These are phyloP conservation scores for Botryotinia calthae DNA, from an alignment of 2,329 filamentous ascomycete genomes.

Conservation along the genomic window DNA sequence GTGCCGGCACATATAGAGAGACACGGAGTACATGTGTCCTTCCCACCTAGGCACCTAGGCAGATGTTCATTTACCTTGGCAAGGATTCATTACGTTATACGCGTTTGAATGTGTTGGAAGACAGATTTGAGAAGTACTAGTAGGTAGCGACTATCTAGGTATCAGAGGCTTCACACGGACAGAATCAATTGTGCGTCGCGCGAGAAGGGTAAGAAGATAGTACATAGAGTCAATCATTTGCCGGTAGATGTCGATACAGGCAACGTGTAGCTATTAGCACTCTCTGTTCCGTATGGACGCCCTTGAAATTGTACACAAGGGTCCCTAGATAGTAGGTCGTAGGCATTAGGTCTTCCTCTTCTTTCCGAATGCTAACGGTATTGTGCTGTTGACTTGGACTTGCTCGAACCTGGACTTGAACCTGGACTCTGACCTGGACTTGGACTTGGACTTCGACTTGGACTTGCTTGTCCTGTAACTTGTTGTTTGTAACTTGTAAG, in stretches of 20 bases:
- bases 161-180: background rate
- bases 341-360: background rate
- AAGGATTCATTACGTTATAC: background rate
- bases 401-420: too few relatives aligned
- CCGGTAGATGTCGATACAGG: background rate
- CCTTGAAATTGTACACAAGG: background rate
- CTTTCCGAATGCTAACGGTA: background rate
- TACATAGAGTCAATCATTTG: background rate
- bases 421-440: too few relatives aligned
- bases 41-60: background rate
- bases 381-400: background rate
- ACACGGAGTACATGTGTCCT: background rate
- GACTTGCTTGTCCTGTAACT: background rate
- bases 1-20: background rate
- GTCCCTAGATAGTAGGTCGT: too few relatives aligned
- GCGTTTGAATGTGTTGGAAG: background rate
- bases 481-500: background rate
- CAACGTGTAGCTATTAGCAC: background rate
- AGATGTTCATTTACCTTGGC: background rate
- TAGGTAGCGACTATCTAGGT: background rate
- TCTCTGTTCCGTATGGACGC: background rate
- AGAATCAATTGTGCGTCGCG: background rate
- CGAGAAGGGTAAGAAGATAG: background rate
- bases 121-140: background rate
- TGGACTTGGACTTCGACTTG: background rate